Base-by-base conservation (phyloP, 164 flowering plant species). In the Dillenia turbinata region DNA sequence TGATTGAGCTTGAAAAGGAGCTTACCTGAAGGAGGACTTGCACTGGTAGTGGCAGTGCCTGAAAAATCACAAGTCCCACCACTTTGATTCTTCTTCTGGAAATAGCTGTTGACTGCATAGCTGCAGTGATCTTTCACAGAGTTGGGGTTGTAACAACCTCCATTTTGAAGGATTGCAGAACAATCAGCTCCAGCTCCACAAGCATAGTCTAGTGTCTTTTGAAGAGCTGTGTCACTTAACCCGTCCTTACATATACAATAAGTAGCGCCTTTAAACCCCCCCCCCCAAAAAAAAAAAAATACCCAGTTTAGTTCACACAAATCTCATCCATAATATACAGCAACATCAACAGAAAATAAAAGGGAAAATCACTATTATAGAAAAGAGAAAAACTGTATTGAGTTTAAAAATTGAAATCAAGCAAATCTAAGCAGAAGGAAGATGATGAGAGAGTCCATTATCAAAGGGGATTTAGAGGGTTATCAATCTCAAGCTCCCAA, bases 131-230 rank as follows among this genome's bases (percentile, higher is more conserved):
- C 77, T 47, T 72, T 82, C 0, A 87, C 80, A 53, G 92, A 85
- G 75, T 89, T 87, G 49, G 97, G 96, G 9, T 75, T 65, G 65
- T 61, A 85, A 74, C 97, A 91, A 59, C 77, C 63, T 8, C 96
- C 91, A 65, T 56, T 77, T 69, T 81, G 84, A 44, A 51, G 67
- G 58, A 89, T 83, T 2, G 75, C 71, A 1, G 73, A 12, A 68
- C 97, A 91, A 55, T 91, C 94, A 49, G 92, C 97, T 68, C 92
- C 94, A 59, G 76, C 69, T 70, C 92, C 96, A 77, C 97, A 91
- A 49, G 97, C 97, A 71, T 81, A 91, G 60, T 91, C 97, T 19
- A 91, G 44, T 9, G 77, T 55, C 66, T 81, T 89, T 68, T 91
- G 96, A 47, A 83, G 80, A 10, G 33, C 54, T 47, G 59, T 6